A percentile compares a stretch with the other conserved stretches of the same genome.
Evolutionary conservation across 2,329 filamentous ascomycete species (phyloP).

Genomic region (Botrytis elliptica): DNA sequence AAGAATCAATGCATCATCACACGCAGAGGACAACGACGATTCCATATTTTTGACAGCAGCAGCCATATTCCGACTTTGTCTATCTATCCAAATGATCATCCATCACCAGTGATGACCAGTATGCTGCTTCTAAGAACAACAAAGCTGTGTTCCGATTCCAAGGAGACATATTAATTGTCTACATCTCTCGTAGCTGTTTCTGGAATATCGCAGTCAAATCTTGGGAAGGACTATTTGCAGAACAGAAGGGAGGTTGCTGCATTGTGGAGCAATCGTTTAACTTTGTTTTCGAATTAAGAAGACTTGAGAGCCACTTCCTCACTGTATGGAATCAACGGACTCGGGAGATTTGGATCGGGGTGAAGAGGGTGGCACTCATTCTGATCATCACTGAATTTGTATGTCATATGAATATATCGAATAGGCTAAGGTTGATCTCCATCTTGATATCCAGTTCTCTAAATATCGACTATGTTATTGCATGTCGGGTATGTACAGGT

Average conservation of each 20-base stretch:
- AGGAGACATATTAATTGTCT: background rate
- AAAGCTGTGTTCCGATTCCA: accelerated
- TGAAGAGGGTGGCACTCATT: too few species aligned
- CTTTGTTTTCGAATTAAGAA: background rate
- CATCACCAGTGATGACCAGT: background rate
- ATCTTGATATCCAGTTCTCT: too few species aligned
- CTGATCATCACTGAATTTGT: too few species aligned
- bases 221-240: background rate
- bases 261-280: background rate
- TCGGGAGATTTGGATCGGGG: too few species aligned
- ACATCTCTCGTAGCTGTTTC: background rate
- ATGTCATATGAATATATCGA: too few species aligned
- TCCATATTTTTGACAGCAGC: background rate
- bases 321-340: too few species aligned
- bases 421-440: too few species aligned
- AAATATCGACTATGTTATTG: too few species aligned
- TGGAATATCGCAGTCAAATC: background rate
- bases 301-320: background rate
- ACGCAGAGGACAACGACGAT: background rate
- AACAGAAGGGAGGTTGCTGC: background rate
- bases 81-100: background rate
- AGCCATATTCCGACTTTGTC: background rate
- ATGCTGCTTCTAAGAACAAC: background rate
- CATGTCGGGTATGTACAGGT: too few species aligned
- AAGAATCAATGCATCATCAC: background rate